A percentile compares a stretch with the other conserved stretches of the same genome.
Conservation (phyloP, 2,329 filamentous ascomycete genomes). For the Sordariomycetes sp. region DNA sequence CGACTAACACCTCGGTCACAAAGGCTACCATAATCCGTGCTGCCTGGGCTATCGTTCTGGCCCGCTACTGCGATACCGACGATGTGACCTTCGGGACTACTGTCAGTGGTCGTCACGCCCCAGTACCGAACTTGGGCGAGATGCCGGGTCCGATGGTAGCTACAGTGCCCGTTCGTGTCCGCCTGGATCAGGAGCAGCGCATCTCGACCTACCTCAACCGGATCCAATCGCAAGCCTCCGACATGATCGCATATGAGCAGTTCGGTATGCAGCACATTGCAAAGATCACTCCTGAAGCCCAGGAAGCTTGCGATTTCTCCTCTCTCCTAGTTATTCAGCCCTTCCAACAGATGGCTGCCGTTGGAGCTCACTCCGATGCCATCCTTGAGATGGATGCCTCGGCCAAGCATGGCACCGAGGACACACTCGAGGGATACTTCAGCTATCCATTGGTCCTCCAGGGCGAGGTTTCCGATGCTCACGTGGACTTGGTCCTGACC, state of each 20-base stretch:
- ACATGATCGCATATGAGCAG: conserved; percentile 12
- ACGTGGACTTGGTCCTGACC: conserved; percentile 1
- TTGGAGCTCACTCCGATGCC: background rate
- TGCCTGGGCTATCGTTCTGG: conserved; percentile 17
- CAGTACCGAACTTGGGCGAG: conserved; percentile 2
- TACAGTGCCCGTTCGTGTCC: conserved; percentile 7
- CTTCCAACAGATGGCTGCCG: conserved; percentile 1
- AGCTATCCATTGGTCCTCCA: conserved; percentile 3
- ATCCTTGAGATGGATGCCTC: background rate
- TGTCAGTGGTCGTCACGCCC: conserved; percentile 13
- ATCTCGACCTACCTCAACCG: conserved; percentile 7
- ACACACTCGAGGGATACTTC: conserved; percentile 1
- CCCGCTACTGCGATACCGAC: conserved; percentile 8
- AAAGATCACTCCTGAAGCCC: conserved; percentile 7
- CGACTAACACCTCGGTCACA: conserved; percentile 5
- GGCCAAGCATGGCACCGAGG: background rate
- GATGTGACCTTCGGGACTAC: conserved; percentile 14
- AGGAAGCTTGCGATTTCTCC: conserved; percentile 10
- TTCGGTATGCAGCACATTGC: conserved; percentile 13
- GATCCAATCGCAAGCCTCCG: conserved; percentile 7
- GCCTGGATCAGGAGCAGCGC: conserved; percentile 2
- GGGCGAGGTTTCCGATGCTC: background rate
- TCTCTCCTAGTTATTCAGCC: conserved; percentile 11
- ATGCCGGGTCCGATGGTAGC: conserved; percentile 10
- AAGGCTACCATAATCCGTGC: conserved; percentile 13